Evolutionary conservation across 208 protist genomes (phyloP), one percentile per base, ranked within the genome.

Genomic region (Leishmania turanica): DNA sequence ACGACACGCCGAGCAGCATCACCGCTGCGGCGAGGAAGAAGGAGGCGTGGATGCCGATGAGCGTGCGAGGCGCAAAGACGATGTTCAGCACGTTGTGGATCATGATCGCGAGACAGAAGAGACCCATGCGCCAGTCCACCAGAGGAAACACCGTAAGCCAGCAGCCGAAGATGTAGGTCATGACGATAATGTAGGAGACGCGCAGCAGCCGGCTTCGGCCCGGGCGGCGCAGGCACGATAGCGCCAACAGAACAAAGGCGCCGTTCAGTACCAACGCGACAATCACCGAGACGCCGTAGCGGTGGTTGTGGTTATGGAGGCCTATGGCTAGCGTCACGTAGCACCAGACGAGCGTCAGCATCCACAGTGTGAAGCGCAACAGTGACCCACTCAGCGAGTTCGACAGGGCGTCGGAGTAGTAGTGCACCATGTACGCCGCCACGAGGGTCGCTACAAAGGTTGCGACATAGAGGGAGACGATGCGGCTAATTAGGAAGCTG

Each of bases 21-120:
- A 89, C 66, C 13, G 83, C 87, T 0, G 78, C 60, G n/a, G 80
- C 82, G 54, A 91, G 66, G 58, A 93, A 81, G 75, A 93, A 92
- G 40, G 83, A 82, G 21, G 81, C 93, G 60, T 81, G 71, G 47
- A 93, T 93, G 84, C 79, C 86, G 42, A 83, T 88, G 51, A 92
- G 71, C 3, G 85, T 65, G n/a, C 75, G 70, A 21, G 87, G 89
- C 17, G 87, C 86, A 49, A 90, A 90, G 37, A 93, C 47, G 40
- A 90, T 80, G 70, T 82, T 88, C 47, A 92, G 51, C 15, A 78
- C 71, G 80, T 89, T 95, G 86, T 96, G 93, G 27, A 95, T 24
- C 79, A 93, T 87, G 31, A 96, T 70, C 37, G 81, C 87, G 42
- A 95, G 75, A 66, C 88, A 91, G 83, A 96, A 93, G 1, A 96